Base-by-base conservation (phyloP, 1,284 basidiomycete species). In the Cerrena zonata region DNA sequence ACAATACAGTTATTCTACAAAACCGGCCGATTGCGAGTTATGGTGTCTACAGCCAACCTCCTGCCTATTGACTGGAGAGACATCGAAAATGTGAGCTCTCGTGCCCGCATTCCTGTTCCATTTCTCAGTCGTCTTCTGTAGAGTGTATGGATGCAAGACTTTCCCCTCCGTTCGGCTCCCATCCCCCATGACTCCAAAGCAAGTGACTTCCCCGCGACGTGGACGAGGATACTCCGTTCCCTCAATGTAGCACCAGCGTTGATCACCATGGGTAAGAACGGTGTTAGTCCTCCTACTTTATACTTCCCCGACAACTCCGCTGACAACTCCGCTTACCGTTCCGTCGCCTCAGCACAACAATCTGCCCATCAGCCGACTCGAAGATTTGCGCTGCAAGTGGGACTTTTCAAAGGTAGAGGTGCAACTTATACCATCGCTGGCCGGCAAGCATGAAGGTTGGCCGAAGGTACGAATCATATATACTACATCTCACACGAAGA, bases 61-160 rank as follows among this genome's bases (percentile, higher is more conserved):
- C 69, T 88, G 38, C 71, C 77, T 23, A 79, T 80, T 59, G 89
- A 91, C 63, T 91, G 84, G 80, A 72, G 80, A 27, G 80, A 89
- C 53, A 88, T 91, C 54, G 88, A 91, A 65, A 91, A 91, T 62
- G 86, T 87, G 53, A 23, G 70, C 59, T 42, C 7, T 7, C 30
- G 15, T 7, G n/a, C n/a, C n/a, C 2, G n/a, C 30, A 50, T 56
- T 21, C 19, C 39, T 47, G 7, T 15, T 34, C 30, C 7, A 15
- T 7, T 34, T 15, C 30, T 34, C 7, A 34, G 15, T 15, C 15
- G 30, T 42, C 50, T 42, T 41, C 36, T 34, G 7, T 54, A 89
- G 87, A 77, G 79, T 15, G 78, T 80, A 21, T 91, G 87, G 84
- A 65, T 90, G 2, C 88, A 90, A 71, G 89, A 91, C 58, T 54